Evolutionary conservation across 2,329 filamentous ascomycete species (phyloP).

Genomic region (Epichloe gansuensis): DNA sequence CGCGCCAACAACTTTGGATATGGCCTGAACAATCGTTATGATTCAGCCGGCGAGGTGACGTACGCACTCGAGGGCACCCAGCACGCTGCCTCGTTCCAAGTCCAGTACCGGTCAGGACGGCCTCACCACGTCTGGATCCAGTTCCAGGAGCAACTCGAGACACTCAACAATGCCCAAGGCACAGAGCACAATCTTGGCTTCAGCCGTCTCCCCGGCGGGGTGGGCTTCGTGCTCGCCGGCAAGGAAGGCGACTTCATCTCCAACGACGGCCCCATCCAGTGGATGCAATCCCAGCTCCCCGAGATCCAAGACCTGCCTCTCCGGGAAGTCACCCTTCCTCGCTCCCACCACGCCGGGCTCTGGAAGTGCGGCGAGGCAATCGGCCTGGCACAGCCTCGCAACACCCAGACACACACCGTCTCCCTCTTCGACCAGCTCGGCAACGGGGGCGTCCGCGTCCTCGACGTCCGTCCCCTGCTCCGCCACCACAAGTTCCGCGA

Average conservation of each 20-base stretch:
- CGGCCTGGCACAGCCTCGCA: conserved; percentile 6
- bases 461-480: conserved; percentile 16
- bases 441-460: conserved; percentile 16
- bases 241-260: conserved; percentile 18
- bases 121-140: conserved; percentile 7
- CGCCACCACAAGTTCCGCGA: conserved; percentile 7
- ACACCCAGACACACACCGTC: conserved; percentile 14
- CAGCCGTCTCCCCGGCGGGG: conserved; percentile 9
- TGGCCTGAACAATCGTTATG: background rate
- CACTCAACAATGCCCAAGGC: conserved; percentile 7
- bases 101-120: conserved; percentile 10
- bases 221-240: conserved; percentile 19
- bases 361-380: conserved; percentile 5
- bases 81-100: conserved; percentile 15
- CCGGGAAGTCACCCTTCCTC: conserved; percentile 18
- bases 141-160: conserved; percentile 14
- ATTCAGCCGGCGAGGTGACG: conserved; percentile 16
- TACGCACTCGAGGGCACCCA: conserved; percentile 18
- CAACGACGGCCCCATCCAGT: conserved; percentile 12
- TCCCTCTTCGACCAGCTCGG: conserved; percentile 14
- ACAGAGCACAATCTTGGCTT: conserved; percentile 10
- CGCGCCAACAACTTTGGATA: background rate
- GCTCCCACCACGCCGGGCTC: conserved; percentile 20
- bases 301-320: conserved; percentile 16
- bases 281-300: conserved; percentile 18